Percentiles rank a stretch among this genome's conserved stretches.
Conservation (phyloP, 768 basidiomycete genomes). For the Amanita inopinata region DNA sequence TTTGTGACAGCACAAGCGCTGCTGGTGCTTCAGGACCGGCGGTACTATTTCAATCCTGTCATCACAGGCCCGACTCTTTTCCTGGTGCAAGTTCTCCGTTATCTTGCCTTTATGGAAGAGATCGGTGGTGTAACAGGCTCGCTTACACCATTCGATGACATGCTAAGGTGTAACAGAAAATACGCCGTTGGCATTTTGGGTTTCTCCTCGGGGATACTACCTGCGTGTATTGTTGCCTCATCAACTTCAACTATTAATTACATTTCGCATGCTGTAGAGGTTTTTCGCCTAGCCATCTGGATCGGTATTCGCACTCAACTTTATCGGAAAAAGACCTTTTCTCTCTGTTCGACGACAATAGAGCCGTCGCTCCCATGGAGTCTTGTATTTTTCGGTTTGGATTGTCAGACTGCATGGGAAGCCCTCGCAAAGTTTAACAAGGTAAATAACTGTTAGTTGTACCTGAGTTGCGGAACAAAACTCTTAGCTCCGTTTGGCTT, state of each 20-base stretch:
- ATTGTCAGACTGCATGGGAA: conserved; percentile 15
- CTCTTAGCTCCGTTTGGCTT: not conserved
- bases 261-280: conserved; percentile 34
- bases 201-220: conserved; percentile 49
- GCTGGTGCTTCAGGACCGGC: conserved; percentile 23
- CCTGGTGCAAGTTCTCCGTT: conserved; percentile 42
- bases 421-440: conserved; percentile 16
- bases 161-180: conserved; percentile 25
- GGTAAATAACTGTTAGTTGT: conserved; percentile 10
- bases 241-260: conserved; percentile 35
- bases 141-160: conserved; percentile 18
- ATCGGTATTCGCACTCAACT: conserved; percentile 35
- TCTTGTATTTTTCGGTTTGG: conserved; percentile 27
- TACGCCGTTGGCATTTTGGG: conserved; percentile 33
- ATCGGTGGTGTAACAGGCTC: conserved; percentile 9
- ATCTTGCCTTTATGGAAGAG: conserved; percentile 33
- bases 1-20: conserved; percentile 32
- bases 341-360: conserved; percentile 19
- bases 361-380: conserved; percentile 33
- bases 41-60: conserved; percentile 35
- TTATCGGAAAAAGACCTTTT: conserved; percentile 17
- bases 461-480: not conserved
- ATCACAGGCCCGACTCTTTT: conserved; percentile 40
- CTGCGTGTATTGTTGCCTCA: conserved; percentile 34
- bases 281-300: conserved; percentile 44